Evolutionary conservation across 129 eudicot species (phyloP).

Genomic region (Lactuca saligna): DNA sequence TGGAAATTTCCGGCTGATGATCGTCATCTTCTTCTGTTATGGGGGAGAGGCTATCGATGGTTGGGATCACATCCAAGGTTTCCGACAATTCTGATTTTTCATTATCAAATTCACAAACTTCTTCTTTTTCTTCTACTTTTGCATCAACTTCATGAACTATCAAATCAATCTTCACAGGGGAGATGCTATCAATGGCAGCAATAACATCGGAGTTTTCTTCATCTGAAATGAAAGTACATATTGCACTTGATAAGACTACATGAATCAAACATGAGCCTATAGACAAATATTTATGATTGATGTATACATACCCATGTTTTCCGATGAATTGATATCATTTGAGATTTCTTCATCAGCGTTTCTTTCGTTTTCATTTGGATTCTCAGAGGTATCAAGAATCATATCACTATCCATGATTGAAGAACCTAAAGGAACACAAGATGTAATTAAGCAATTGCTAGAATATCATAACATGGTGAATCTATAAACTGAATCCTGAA

Average conservation of each 20-base stretch:
- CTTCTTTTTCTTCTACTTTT: too few relatives aligned
- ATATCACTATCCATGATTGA: neutral
- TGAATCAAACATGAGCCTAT: neutral
- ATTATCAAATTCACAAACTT: too few relatives aligned
- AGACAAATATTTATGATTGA: neutral
- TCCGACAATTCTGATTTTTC: neutral
- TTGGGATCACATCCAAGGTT: slow-evolving; percentile 8
- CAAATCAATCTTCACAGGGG: too few relatives aligned
- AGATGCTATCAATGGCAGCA: too few relatives aligned
- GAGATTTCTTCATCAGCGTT: neutral
- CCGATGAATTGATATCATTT: neutral
- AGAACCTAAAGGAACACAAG: neutral
- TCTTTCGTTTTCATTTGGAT: neutral
- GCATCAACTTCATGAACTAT: too few relatives aligned
- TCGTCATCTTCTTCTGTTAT: slow-evolving; percentile 2
- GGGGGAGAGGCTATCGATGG: neutral
- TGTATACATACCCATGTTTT: slow-evolving; percentile 16
- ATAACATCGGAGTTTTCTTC: too few relatives aligned
- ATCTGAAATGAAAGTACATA: too few relatives aligned
- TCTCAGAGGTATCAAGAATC: neutral
- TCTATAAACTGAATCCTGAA: neutral
- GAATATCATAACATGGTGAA: neutral
- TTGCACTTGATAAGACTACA: too few relatives aligned
- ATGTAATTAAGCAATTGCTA: neutral
- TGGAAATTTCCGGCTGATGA: neutral